Percentiles rank a stretch among this genome's conserved stretches.
phyloP scores from a whole-genome alignment of 129 eudicot genomes.

The Artemisia annua region DNA sequence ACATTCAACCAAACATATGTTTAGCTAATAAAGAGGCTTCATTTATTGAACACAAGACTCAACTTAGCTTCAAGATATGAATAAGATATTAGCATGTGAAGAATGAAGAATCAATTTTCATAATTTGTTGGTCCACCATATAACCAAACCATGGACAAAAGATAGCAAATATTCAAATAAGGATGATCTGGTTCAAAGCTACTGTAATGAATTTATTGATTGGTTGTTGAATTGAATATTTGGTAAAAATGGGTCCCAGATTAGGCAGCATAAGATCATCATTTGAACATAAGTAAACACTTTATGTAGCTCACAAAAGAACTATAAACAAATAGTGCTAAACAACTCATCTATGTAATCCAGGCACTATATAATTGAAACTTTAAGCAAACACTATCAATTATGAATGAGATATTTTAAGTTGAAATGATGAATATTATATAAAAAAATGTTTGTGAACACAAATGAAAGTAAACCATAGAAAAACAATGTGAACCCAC shows the following conservation, averaged over 20 bases:
- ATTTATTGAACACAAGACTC: background rate
- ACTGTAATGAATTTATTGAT: slow-evolving; percentile 1
- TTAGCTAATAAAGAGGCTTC: slow-evolving; percentile 19
- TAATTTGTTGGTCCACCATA: slow-evolving; percentile 40
- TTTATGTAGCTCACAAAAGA: slow-evolving; percentile 28
- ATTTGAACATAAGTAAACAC: slow-evolving; percentile 30
- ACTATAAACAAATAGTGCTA: slow-evolving; percentile 23
- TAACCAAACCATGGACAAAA: slow-evolving; percentile 28
- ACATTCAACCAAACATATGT: slow-evolving; percentile 19
- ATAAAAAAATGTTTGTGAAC: slow-evolving; percentile 31
- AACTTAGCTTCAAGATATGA: slow-evolving; percentile 2
- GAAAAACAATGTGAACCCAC: slow-evolving; percentile 39
- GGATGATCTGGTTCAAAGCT: background rate
- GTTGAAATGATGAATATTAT: slow-evolving; percentile 20
- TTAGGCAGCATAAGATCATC: slow-evolving; percentile 37
- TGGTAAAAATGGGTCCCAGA: slow-evolving; percentile 52
- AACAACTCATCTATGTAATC: slow-evolving; percentile 27
- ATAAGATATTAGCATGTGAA: slow-evolving; percentile 43
- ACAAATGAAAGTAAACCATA: slow-evolving; percentile 28
- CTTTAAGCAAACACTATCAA: slow-evolving; percentile 4
- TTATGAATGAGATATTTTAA: slow-evolving; percentile 29
- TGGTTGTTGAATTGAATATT: slow-evolving; percentile 28
- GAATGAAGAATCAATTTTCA: slow-evolving; percentile 34
- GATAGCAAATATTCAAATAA: slow-evolving; percentile 12
- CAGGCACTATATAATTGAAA: slow-evolving; percentile 24